These are phyloP conservation scores for Parasitella parasitica DNA, from an alignment of 371 early-diverging fungal species.

Conservation along the genomic window DNA sequence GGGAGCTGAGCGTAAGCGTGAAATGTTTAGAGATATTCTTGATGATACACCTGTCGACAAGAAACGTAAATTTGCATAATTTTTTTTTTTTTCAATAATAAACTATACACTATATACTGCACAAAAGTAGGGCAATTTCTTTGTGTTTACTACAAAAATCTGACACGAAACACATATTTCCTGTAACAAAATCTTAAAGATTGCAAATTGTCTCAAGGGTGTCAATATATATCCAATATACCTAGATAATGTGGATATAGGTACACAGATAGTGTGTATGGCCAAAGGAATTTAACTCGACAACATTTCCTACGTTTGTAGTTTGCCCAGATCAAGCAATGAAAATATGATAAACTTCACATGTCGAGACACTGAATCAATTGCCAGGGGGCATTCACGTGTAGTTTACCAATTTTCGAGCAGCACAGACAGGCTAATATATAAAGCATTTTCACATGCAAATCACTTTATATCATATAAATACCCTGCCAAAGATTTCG, in stretches of 20 bases:
- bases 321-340: background rate
- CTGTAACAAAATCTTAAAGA: no score
- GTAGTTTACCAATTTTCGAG: background rate
- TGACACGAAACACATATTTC: background rate
- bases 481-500: background rate
- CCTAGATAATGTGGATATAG: no score
- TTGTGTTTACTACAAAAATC: background rate
- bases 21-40: conserved; percentile 77
- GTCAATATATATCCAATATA: no score
- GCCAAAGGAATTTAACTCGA: no score
- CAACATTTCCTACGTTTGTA: no score
- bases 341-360: background rate
- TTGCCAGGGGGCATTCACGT: background rate
- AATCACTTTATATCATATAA: background rate
- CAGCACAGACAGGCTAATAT: background rate
- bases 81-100: background rate
- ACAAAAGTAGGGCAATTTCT: background rate
- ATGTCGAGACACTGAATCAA: background rate
- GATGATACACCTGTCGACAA: conserved; percentile 39
- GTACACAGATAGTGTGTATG: no score
- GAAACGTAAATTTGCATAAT: conserved; percentile 20
- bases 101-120: background rate
- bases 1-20: conserved; percentile 67
- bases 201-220: no score
- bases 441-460: background rate